phyloP scores from a whole-genome alignment of 1,139 yeast species.

The Hansenula lynferdii region DNA sequence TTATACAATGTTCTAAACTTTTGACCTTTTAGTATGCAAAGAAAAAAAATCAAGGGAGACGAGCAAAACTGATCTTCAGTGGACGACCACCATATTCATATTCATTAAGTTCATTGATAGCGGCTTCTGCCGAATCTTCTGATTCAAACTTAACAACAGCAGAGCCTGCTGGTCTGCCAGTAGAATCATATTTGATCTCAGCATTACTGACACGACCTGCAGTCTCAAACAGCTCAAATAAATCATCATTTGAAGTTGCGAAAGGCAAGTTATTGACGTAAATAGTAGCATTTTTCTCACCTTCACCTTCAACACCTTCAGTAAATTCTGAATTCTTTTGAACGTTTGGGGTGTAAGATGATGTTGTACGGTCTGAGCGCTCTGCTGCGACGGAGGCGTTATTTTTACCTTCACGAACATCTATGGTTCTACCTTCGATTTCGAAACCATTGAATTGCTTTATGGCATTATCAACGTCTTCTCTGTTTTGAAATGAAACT shows the following conservation, averaged over 20 bases:
- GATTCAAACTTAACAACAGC: conserved; percentile 80
- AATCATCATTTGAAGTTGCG: conserved; percentile 81
- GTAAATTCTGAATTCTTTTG: conserved; percentile 48
- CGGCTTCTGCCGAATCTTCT: conserved; percentile 65
- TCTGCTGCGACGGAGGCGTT: conserved; percentile 7
- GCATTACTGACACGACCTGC: conserved; percentile 76
- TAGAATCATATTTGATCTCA: conserved; percentile 62
- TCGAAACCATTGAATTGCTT: conserved; percentile 61
- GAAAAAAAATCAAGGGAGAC: neutral
- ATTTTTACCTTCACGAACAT: conserved; percentile 61
- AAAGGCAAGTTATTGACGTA: conserved; percentile 80
- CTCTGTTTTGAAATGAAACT: conserved; percentile 54
- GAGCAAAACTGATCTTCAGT: conserved; percentile 60
- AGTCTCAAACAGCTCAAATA: conserved; percentile 81
- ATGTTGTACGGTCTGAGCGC: neutral
- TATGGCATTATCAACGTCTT: conserved; percentile 60
- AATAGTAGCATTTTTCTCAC: conserved; percentile 59
- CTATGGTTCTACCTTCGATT: conserved; percentile 64
- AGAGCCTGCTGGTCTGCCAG: conserved; percentile 73
- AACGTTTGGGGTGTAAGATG: neutral
- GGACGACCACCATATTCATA: conserved; percentile 85
- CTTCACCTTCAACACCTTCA: conserved; percentile 58
- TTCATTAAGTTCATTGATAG: conserved; percentile 68
- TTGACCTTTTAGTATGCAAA: no score
- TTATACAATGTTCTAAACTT: no score